Evolutionary conservation across 495 filamentous ascomycete genomes (phyloP), one percentile per base, ranked within the genome.

Genomic region (Stereocaulon alpinum): DNA sequence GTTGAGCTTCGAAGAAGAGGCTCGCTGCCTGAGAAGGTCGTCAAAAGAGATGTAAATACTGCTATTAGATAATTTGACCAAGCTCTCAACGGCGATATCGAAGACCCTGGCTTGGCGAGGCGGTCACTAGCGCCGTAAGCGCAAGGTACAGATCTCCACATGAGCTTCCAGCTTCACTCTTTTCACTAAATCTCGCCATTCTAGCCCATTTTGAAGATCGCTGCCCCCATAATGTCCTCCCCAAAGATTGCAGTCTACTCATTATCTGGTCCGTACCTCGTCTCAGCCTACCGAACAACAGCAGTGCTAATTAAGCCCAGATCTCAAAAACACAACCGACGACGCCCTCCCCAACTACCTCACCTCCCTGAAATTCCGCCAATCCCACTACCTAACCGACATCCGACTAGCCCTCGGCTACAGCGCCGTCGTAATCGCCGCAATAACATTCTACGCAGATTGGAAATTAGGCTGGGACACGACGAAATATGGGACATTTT

Each of bases 301-400:
- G 56, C 32, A 27, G 20, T 45, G 65, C n/a, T 58, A 24, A 61
- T 55, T 42, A 12, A 45, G 11, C 7, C 6, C 67, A 95, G 93
- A 96, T 70, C 86, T 98, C 58, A 97, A 97, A 73, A 95, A 94
- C 70, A 94, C 91, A 20, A 88, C 86, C 67, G 93, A 98, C 77
- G 93, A 98, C 68, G 88, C 90, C 57, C 82, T 98, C 50, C 80
- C 85, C n/a, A 87, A 90, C 72, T 96, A 96, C 74, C 83, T 97
- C 52, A 89, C 82, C 71, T 85, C 80, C 20, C 85, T 96, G 43
- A 78, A 82, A 60, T 96, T 94, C 79, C 78, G 71, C 29, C 90
- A 91, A 69, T 83, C 86, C 64, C 85, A 98, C 78, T 76, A 68
- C 60, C 84, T 91, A 48, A 82, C 83, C 65, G 89, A 96, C 69